Percentiles rank a stretch among this genome's conserved stretches.
Conservation (phyloP, 495 filamentous ascomycete species). For the Aspergillus cristatus region DNA sequence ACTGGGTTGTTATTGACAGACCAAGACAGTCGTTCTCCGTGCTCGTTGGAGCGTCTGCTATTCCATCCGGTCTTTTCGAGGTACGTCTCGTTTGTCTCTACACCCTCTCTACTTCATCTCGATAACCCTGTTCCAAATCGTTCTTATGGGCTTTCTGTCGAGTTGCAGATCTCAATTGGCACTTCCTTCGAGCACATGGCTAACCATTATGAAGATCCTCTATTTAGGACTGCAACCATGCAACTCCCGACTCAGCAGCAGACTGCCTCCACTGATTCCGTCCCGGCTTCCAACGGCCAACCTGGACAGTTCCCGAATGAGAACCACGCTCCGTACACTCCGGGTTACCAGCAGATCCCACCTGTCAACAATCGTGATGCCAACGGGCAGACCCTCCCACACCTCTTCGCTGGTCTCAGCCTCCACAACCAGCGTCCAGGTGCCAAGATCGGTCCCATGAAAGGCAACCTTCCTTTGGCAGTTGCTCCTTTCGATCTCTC, state of each 20-base stretch:
- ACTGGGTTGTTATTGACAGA: neutral
- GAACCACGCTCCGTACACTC: conserved; percentile 19
- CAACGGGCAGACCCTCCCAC: conserved; percentile 9
- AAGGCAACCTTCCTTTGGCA: conserved; percentile 12
- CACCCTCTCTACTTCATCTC: too few species aligned
- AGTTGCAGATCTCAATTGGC: too few species aligned
- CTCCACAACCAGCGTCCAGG: conserved; percentile 18
- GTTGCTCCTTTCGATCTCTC: conserved; percentile 24
- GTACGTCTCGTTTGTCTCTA: neutral
- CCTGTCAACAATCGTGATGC: conserved; percentile 8
- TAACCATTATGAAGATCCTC: conserved; percentile 3
- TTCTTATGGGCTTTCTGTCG: too few species aligned
- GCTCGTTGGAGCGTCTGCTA: neutral
- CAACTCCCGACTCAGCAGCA: conserved; percentile 22
- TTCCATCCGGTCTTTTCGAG: conserved; percentile 4
- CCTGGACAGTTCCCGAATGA: conserved; percentile 15
- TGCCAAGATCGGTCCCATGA: conserved; percentile 17
- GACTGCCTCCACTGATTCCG: conserved; percentile 26
- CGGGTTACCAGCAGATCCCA: conserved; percentile 13
- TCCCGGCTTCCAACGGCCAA: conserved; percentile 14
- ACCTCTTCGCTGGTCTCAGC: conserved; percentile 15
- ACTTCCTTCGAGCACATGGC: neutral
- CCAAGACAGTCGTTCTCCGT: neutral
- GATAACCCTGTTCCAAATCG: too few species aligned
- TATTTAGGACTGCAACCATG: conserved; percentile 19